Evolutionary conservation across 345 rosid genomes (phyloP), one percentile per base, ranked within the genome.

Genomic region (Lenwebbia sp.): DNA sequence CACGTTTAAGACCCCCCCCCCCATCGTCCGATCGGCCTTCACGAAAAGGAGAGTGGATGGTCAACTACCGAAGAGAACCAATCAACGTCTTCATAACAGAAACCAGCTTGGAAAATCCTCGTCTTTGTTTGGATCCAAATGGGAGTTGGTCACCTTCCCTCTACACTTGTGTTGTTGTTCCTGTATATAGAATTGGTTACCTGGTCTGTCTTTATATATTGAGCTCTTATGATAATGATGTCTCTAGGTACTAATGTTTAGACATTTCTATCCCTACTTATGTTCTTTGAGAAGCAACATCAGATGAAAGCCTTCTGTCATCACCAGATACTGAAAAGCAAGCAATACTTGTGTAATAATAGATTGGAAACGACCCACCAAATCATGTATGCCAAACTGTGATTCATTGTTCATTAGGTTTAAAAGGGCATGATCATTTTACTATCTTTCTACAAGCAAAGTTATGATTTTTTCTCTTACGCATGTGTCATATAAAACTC

Each of bases 81-180:
- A 70, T 70, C 47, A 33, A 65, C 78, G 4, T 82, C 60, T 33
- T 86, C 84, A 33, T 62, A 40, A 40, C 49, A 70, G 40, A 53
- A 22, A 86, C 74, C 84, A 87, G 30, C 85, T 86, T 85, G 88
- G 86, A 88, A 86, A 85, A 90, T 92, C 90, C 89, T 85, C 92
- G 41, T 84, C 88, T 86, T 89, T 86, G 94, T 88, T 88, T 90
- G 89, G 84, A 88, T 89, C 92, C 89, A 88, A 92, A 94, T 91
- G 93, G 90, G 92, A 91, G 93, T 94, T 88, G 96, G 91, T 94
- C 94, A 91, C 70, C 84, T 70, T 70, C 78, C 78, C 47, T 33
- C 37, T 17, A 33, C 40, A 33, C 78, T 70, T 70, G 78, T 17
- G 23, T 70, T 15, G 78, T 19, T 70, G 78, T 65, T 65, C 78